Base-by-base conservation (phyloP, 768 basidiomycete species). In the Filobasidium wieringae region DNA sequence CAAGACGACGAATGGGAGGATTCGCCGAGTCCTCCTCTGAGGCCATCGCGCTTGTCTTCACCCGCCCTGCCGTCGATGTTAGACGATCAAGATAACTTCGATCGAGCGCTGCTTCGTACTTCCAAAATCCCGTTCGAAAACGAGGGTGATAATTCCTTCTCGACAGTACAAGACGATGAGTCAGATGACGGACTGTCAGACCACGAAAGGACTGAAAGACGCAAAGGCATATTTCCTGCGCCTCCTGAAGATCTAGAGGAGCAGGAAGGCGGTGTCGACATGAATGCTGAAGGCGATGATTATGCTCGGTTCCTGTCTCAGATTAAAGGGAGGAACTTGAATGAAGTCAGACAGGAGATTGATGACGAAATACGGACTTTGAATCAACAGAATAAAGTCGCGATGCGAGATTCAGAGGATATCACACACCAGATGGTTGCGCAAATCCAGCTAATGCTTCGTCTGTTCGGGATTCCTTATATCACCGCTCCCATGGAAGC, bases 401-500 rank as follows among this genome's bases (percentile, higher is more conserved):
- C 90, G 22, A 83, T 91, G 82, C 79, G 92, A 11, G 92, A 96
- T 74, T 86, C 89, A 2, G 95, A 96, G 67, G 90, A 96, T 68
- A 82, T 97, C 63, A 91, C 89, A 2, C 86, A 88, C 69, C 87
- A 93, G 64, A 96, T 93, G 91, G 80, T 93, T 53, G 78, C 83
- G 4, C 95, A 97, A 72, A 81, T 83, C 60, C 81, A 82, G 78
- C 49, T 82, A 81, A 84, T 99, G 81, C 76, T 99, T 15, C 83
- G 88, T 36, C 79, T 95, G 19, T 96, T 96, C 65, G 95, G 95
- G 12, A 95, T 97, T 55, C 95, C 95, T 2, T 99, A 93, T 68
- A 88, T 97, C 66, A 95, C 92, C 3, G 95, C 95, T 1, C 95
- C 95, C 1, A 93, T 93, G 89, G 95, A 99, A 78, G 95, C 95